These are phyloP conservation scores for Sugiyamaella sp. DNA, from an alignment of 1,139 yeast genomes.

Conservation along the genomic window DNA sequence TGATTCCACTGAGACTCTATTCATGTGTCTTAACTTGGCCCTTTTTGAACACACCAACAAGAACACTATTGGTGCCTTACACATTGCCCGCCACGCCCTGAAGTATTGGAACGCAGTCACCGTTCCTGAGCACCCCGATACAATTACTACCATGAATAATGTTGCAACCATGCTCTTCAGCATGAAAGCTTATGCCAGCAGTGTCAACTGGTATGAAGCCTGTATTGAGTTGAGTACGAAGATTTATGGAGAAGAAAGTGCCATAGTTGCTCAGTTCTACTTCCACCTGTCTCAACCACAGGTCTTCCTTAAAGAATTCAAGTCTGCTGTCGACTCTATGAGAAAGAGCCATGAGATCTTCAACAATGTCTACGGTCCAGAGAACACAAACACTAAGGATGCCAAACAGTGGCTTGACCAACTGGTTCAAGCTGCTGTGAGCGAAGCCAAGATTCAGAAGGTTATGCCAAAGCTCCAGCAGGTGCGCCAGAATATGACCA, in stretches of 20 bases:
- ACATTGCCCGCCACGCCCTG: slow-evolving; percentile 63
- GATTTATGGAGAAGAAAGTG: slow-evolving; percentile 60
- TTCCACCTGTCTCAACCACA: slow-evolving; percentile 71
- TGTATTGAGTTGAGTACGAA: slow-evolving; percentile 52
- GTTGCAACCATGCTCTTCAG: slow-evolving; percentile 64
- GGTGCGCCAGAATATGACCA: slow-evolving; percentile 5
- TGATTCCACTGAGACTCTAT: slow-evolving; percentile 76
- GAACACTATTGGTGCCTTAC: slow-evolving; percentile 63
- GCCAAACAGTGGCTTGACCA: slow-evolving; percentile 64
- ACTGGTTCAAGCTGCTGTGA: slow-evolving; percentile 44
- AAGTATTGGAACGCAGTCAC: slow-evolving; percentile 57
- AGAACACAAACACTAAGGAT: slow-evolving; percentile 64
- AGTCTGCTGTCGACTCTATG: slow-evolving; percentile 58
- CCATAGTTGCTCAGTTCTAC: slow-evolving; percentile 59
- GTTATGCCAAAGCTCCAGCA: slow-evolving; percentile 18
- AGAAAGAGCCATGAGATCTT: slow-evolving; percentile 57
- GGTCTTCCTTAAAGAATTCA: slow-evolving; percentile 55
- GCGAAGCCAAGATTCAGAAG: slow-evolving; percentile 31
- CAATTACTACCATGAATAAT: slow-evolving; percentile 65
- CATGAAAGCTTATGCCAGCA: slow-evolving; percentile 51
- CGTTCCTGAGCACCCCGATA: slow-evolving; percentile 67
- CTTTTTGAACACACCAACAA: slow-evolving; percentile 66
- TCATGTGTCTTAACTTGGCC: slow-evolving; percentile 76
- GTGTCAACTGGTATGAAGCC: slow-evolving; percentile 54
- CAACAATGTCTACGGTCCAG: slow-evolving; percentile 60